These are phyloP conservation scores for Talaromyces sp. DNA, from an alignment of 2,329 filamentous ascomycete genomes.

Conservation along the genomic window DNA sequence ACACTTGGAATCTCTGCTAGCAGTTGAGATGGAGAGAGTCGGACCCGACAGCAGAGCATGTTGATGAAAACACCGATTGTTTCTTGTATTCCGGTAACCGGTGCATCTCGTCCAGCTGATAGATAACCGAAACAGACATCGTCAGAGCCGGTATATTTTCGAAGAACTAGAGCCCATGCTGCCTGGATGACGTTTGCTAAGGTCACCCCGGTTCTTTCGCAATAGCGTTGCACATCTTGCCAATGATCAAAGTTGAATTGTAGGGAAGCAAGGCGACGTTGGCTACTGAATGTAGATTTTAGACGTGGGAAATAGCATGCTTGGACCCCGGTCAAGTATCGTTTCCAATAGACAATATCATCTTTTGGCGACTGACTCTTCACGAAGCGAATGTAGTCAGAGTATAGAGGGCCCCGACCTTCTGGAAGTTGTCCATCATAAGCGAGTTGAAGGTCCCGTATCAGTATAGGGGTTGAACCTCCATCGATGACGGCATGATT, in stretches of 20 bases:
- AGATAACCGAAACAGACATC: slow-evolving; percentile 42
- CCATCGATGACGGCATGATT: slow-evolving; percentile 15
- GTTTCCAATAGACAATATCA: slow-evolving; percentile 32
- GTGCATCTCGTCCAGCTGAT: slow-evolving; percentile 41
- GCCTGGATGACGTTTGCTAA: slow-evolving; percentile 35
- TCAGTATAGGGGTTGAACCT: slow-evolving; percentile 12
- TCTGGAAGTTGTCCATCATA: slow-evolving; percentile 37
- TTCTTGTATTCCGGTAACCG: slow-evolving; percentile 42
- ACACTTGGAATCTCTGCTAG: slow-evolving; percentile 39
- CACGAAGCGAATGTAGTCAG: slow-evolving; percentile 35
- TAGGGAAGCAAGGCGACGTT: slow-evolving; percentile 23
- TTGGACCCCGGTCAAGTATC: slow-evolving; percentile 29
- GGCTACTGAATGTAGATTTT: slow-evolving; percentile 8
- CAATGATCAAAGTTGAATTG: slow-evolving; percentile 29
- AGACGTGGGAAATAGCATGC: slow-evolving; percentile 28
- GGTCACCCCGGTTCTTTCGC: slow-evolving; percentile 28
- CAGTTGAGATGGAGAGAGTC: slow-evolving; percentile 29
- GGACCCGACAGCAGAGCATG: slow-evolving; percentile 50
- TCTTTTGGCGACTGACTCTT: slow-evolving; percentile 22
- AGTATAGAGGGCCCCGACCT: slow-evolving; percentile 28
- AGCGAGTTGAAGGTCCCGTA: slow-evolving; percentile 19
- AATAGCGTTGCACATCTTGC: slow-evolving; percentile 28
- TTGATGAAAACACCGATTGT: slow-evolving; percentile 51
- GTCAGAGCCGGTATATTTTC: slow-evolving; percentile 27
- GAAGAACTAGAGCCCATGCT: slow-evolving; percentile 38